phyloP scores from a whole-genome alignment of 306 rosid genomes.

The Cucurbita moschata region DNA sequence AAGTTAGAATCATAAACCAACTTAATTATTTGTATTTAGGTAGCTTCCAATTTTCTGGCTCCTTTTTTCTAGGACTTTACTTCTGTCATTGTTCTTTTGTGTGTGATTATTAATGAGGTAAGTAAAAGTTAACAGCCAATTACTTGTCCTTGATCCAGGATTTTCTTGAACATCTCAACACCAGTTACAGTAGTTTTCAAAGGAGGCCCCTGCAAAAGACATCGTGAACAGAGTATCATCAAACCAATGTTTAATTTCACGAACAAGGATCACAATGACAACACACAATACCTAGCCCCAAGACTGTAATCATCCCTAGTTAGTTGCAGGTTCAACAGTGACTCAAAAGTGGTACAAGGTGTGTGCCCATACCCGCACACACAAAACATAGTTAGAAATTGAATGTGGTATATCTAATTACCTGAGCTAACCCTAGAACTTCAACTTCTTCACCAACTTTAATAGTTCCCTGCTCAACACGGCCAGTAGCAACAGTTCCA shows the following conservation, averaged over 20 bases:
- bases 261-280: background rate
- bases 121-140: slow-evolving; percentile 16
- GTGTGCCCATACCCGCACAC: background rate
- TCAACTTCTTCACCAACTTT: slow-evolving; percentile 98
- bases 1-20: background rate
- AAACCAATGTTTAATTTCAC: background rate
- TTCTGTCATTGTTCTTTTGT: background rate
- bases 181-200: slow-evolving; percentile 85
- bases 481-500: slow-evolving; percentile 98
- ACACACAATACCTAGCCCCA: background rate
- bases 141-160: slow-evolving; percentile 90
- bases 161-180: slow-evolving; percentile 99
- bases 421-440: slow-evolving; percentile 85
- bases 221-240: slow-evolving; percentile 8
- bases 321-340: background rate
- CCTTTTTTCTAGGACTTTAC: background rate
- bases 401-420: slow-evolving; percentile 6
- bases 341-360: background rate
- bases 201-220: slow-evolving; percentile 53
- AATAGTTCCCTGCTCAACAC: slow-evolving; percentile 79
- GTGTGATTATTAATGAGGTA: background rate
- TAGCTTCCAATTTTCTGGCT: background rate
- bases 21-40: background rate
- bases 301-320: background rate
- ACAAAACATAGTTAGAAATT: background rate